Evolutionary conservation across 73 alveolate species (phyloP).

Genomic region (Tetrahymena borealis): DNA sequence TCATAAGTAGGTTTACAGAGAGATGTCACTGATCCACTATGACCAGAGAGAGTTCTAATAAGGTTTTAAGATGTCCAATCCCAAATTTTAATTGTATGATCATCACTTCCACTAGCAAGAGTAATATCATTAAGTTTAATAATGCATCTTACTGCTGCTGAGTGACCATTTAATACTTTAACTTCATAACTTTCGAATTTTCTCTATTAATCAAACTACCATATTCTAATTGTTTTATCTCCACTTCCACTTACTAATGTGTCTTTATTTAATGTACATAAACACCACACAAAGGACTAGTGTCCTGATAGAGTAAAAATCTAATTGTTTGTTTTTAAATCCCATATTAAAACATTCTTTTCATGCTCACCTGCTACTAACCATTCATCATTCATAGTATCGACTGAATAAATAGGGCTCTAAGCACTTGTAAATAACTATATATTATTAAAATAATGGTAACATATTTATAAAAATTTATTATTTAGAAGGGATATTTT

Average conservation of each 20-base stretch:
- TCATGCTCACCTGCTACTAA: not conserved
- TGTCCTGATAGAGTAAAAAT: not conserved
- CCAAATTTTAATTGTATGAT: constrained; percentile 15
- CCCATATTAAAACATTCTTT: not conserved
- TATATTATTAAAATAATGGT: not conserved
- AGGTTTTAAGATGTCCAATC: not conserved
- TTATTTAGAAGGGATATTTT: too few species aligned
- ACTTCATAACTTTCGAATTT: not conserved
- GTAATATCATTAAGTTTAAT: not conserved
- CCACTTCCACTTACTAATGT: not conserved
- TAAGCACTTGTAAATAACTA: not conserved
- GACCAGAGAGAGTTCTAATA: not conserved
- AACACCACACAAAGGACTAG: not conserved
- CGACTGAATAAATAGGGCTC: not conserved
- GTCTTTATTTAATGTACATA: not conserved
- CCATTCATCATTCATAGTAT: not conserved
- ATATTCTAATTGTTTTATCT: constrained; percentile 2
- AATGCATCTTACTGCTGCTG: not conserved
- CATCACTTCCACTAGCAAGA: constrained; percentile 4
- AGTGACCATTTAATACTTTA: not conserved
- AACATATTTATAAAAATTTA: too few species aligned
- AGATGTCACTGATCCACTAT: not conserved
- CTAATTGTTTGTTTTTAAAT: not conserved
- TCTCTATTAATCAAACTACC: not conserved
- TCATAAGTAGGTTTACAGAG: not conserved